These are phyloP conservation scores for Rasamsonia emersonii DNA, from an alignment of 2,329 filamentous ascomycete genomes.

Conservation along the genomic window DNA sequence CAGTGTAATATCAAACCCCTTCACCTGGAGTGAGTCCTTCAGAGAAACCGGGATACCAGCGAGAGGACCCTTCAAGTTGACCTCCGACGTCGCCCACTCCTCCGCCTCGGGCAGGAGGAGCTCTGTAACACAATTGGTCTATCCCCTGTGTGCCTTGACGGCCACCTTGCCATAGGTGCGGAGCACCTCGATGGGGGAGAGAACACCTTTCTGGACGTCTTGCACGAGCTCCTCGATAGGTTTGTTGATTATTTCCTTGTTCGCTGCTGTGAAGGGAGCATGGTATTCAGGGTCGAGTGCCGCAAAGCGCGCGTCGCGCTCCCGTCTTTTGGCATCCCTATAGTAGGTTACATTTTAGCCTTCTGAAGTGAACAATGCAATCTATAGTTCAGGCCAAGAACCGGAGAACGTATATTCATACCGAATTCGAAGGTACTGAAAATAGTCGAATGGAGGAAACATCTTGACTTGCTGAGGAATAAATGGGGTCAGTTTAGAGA, in stretches of 20 bases:
- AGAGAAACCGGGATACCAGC: slow-evolving; percentile 81
- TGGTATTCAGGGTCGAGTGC: slow-evolving; percentile 59
- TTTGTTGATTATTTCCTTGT: slow-evolving; percentile 60
- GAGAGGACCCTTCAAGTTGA: slow-evolving; percentile 71
- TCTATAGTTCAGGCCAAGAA: neutral
- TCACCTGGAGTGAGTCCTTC: slow-evolving; percentile 70
- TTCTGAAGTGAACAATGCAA: neutral
- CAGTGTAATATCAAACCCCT: slow-evolving; percentile 73
- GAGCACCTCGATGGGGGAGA: slow-evolving; percentile 65
- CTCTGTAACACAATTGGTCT: slow-evolving; percentile 86
- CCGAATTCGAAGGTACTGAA: slow-evolving; percentile 65
- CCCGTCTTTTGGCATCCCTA: slow-evolving; percentile 70
- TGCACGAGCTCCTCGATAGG: slow-evolving; percentile 71
- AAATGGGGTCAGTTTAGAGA: neutral
- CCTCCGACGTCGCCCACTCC: slow-evolving; percentile 53
- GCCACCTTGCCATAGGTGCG: slow-evolving; percentile 80
- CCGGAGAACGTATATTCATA: slow-evolving; percentile 32
- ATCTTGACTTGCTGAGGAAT: slow-evolving; percentile 18
- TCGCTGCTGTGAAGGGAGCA: slow-evolving; percentile 52
- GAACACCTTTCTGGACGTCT: slow-evolving; percentile 61
- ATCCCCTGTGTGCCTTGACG: slow-evolving; percentile 67
- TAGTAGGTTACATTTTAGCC: slow-evolving; percentile 2
- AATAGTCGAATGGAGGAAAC: slow-evolving; percentile 54
- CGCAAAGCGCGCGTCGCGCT: slow-evolving; percentile 62
- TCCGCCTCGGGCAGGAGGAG: slow-evolving; percentile 73